Percentiles rank a stretch among this genome's conserved stretches.
Conservation (phyloP, 164 flowering plant species). For the Annona cherimola region DNA sequence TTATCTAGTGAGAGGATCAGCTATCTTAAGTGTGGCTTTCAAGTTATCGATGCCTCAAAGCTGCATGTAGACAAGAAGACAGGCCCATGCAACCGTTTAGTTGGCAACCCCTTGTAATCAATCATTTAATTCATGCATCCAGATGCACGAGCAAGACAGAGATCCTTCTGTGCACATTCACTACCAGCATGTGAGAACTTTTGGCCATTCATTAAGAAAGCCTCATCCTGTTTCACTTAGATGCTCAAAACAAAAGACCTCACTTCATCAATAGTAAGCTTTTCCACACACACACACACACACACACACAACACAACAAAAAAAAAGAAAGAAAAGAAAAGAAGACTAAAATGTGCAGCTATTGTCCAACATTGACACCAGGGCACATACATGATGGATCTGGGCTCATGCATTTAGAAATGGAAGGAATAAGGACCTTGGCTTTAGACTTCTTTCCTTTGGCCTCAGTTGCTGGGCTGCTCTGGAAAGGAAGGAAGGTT, state of each 20-base stretch:
- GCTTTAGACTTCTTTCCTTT: constrained; percentile 75
- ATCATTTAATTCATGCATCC: not conserved
- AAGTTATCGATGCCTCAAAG: not conserved
- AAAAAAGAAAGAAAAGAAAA: too few relatives aligned
- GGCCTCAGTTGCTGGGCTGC: constrained; percentile 34
- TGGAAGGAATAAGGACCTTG: constrained; percentile 13
- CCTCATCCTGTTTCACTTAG: not conserved
- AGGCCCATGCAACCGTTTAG: not conserved
- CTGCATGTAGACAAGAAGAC: not conserved
- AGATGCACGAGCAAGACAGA: not conserved
- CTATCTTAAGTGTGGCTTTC: not conserved
- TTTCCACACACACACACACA: too few relatives aligned
- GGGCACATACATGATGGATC: not conserved
- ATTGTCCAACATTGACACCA: not conserved
- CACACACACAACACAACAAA: too few relatives aligned
- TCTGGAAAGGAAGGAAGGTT: constrained; percentile 64
- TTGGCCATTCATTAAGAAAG: not conserved
- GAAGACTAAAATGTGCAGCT: not conserved
- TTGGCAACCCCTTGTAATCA: not conserved
- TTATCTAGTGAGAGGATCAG: not conserved
- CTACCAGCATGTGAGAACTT: not conserved
- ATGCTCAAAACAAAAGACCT: too few relatives aligned
- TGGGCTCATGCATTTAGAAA: not conserved
- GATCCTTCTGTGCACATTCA: not conserved
- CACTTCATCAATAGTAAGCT: too few relatives aligned